phyloP scores from a whole-genome alignment of 1,284 basidiomycete species.

The Vanrija humicola region DNA sequence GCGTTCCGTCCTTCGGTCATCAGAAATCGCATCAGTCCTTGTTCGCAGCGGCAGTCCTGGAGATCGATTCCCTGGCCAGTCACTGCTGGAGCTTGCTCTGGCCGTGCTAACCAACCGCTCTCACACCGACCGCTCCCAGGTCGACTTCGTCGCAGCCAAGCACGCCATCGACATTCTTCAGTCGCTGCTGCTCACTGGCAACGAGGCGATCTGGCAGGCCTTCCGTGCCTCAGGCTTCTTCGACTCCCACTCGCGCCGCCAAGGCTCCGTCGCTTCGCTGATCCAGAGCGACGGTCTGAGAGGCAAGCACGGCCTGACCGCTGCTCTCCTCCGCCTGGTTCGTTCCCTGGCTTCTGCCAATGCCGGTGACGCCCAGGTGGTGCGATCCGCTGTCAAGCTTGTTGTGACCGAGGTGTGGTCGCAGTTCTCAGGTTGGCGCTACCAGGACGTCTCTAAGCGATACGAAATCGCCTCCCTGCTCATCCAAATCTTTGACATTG shows the following conservation, averaged over 20 bases:
- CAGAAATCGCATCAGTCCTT: conserved; percentile 7
- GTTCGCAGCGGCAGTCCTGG: background rate
- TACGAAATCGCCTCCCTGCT: conserved; percentile 31
- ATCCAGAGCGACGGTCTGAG: conserved; percentile 30
- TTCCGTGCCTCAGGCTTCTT: conserved; percentile 39
- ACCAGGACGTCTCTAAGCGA: conserved; percentile 28
- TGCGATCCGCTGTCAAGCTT: conserved; percentile 35
- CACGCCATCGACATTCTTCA: conserved; percentile 35
- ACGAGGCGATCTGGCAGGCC: conserved; percentile 27
- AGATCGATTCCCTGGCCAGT: conserved; percentile 15
- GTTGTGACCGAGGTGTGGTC: conserved; percentile 35
- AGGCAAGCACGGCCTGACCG: conserved; percentile 33
- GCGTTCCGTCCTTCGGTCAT: conserved; percentile 23
- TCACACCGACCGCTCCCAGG: background rate
- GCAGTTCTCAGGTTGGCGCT: conserved; percentile 39
- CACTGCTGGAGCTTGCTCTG: conserved; percentile 30
- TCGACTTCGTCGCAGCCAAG: conserved; percentile 13
- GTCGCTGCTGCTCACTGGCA: conserved; percentile 26
- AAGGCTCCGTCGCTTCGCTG: conserved; percentile 25
- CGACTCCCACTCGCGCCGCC: conserved; percentile 25
- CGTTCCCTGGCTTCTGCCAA: conserved; percentile 23
- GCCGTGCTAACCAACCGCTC: conserved; percentile 11
- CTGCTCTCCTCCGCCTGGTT: conserved; percentile 34
- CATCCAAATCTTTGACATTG: conserved; percentile 26
- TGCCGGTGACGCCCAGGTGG: conserved; percentile 18